phyloP scores from a whole-genome alignment of 2,329 filamentous ascomycete species.

The Aaosphaeria pasadenensis region DNA sequence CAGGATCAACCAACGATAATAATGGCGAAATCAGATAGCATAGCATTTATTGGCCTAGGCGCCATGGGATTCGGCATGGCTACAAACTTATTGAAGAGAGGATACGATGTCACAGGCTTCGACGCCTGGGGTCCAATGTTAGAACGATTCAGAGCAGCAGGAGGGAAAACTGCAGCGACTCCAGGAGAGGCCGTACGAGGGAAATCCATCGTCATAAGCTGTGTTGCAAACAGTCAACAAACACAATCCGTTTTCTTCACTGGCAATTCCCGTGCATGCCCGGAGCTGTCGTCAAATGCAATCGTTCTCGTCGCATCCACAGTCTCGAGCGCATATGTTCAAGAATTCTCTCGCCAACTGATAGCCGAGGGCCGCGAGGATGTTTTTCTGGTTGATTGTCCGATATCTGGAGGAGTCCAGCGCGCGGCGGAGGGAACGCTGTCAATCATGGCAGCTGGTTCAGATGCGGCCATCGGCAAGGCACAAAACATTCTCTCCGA shows the following conservation, averaged over 20 bases:
- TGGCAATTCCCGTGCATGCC: background rate
- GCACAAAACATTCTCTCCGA: background rate
- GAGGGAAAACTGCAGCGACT: background rate
- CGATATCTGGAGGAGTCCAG: background rate
- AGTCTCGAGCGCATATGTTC: background rate
- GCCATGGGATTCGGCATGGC: background rate
- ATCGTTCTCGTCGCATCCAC: background rate
- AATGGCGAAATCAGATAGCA: background rate
- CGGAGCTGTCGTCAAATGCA: background rate
- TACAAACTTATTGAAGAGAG: background rate
- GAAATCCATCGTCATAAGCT: background rate
- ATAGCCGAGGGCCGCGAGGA: background rate
- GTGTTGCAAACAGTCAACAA: background rate
- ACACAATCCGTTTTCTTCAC: background rate
- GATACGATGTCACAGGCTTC: background rate
- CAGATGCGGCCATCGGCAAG: background rate
- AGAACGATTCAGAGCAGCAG: background rate
- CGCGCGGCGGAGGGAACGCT: background rate
- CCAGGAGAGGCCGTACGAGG: background rate
- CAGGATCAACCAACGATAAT: background rate
- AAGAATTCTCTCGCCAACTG: background rate
- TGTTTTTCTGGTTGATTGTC: background rate
- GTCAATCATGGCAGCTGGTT: background rate
- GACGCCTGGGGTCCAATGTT: background rate
- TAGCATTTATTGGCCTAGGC: background rate